Evolutionary conservation across 192 early-diverging fungal genomes (phyloP), one percentile per base, ranked within the genome.

Genomic region (Podila minutissima): DNA sequence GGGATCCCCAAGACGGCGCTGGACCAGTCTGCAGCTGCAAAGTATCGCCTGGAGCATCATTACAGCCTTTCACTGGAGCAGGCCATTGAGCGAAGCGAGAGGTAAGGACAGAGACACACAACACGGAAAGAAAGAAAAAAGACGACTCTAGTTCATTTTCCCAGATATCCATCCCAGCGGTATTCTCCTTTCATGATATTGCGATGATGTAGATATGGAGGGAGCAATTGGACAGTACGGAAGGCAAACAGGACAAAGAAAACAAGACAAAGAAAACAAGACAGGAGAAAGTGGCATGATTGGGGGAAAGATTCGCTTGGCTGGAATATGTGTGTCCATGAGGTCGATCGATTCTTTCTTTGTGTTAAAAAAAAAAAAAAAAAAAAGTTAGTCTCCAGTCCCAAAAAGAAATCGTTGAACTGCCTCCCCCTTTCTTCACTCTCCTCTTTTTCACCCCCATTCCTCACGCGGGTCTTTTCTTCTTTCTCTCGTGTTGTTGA

Each of bases 31-130:
- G 90, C 94, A 0, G 92, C 93, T 13, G 97, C 96, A 53, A 98
- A 97, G 83, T 90, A 94, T 53, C 94, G 94, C 66, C 88, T 99
- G 33, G 94, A 98, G 72, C 89, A 96, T 85, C 96, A 96, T 66
- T 99, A 98, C 87, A 96, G 94, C 75, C 88, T 90, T 26, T 86
- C 94, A 32, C 89, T 99, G 61, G 89, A 92, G 10, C 97, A 98
- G 75, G 97, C 95, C 66, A 92, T 92, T 67, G 97, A 99, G 66
- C 83, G 92, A 65, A 94, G 90, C 66, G 87, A 93, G 70, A 88
- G 94, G 90, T 88, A 83, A 37, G 7, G 11, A 41, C 33, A 0
- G 4, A 3, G 22, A 37, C 7, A 37, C 35, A 11, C 35, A 35
- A 35, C 33, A 10, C 7, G 10, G 35, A 11, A 37, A 1, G 63